phyloP scores from a whole-genome alignment of 441 rosid genomes.

The Populus hybrid region DNA sequence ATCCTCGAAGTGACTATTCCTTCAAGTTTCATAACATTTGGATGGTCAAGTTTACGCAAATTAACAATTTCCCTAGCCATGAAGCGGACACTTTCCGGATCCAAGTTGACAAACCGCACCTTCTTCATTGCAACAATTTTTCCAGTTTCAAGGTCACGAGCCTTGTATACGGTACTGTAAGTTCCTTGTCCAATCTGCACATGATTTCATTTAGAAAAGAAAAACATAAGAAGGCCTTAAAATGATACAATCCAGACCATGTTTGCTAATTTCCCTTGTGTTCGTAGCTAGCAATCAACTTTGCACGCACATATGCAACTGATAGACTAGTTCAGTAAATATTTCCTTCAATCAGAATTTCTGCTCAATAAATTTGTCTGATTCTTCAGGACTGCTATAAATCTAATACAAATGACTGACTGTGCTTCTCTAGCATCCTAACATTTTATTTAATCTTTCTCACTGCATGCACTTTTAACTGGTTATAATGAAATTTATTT shows the following conservation, averaged over 20 bases:
- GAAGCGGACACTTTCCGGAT: too few species aligned
- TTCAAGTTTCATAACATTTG: slow-evolving; percentile 86
- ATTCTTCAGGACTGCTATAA: background rate
- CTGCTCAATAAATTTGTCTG: background rate
- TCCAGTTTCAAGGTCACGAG: slow-evolving; percentile 65
- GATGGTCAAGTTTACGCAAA: slow-evolving; percentile 86
- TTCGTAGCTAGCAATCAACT: background rate
- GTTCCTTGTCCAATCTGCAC: slow-evolving; percentile 98
- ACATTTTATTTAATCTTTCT: background rate
- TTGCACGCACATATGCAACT: background rate
- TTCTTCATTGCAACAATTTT: slow-evolving; percentile 63
- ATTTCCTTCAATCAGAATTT: background rate
- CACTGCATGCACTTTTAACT: background rate
- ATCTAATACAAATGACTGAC: background rate
- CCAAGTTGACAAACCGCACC: too few species aligned
- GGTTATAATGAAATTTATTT: background rate
- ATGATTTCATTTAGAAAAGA: background rate
- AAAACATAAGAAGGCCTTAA: background rate
- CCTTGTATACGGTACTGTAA: slow-evolving; percentile 86
- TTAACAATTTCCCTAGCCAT: slow-evolving; percentile 85
- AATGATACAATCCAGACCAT: background rate
- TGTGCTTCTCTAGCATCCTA: background rate
- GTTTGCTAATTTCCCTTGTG: background rate
- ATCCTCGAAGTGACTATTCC: slow-evolving; percentile 76
- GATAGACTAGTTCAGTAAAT: background rate